Base-by-base conservation (phyloP, 305 asterid species). In the Monarda citriodora region DNA sequence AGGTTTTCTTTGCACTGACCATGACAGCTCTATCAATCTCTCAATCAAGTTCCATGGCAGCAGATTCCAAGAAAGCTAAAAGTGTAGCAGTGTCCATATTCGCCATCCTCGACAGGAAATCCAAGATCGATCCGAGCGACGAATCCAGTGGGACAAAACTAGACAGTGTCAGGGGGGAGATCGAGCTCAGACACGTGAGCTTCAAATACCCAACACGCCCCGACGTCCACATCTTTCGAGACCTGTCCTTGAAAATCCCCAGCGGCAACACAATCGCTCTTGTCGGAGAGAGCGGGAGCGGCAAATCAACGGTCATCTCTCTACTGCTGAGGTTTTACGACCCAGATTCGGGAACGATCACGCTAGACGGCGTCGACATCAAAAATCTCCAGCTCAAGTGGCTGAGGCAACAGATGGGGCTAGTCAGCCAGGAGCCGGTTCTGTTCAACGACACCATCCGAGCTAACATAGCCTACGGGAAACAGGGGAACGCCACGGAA, bases 391-490 rank as follows among this genome's bases (percentile, higher is more conserved):
- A 83, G n/a, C 51, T 89, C 64, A 87, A 75, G 65, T 89, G 96
- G 97, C 68, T 89, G 4, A 80, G 96, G 71, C 83, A 73, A 59
- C 97, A 82, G 70, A 84, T 84, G 85, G 99, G 99, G 1, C 55
- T 93, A 51, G 99, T 93, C 1, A 97, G 90, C 65, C 99, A 93
- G 65, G 97, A 90, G 76, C 99, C 97, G 0, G 99, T 86, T 2
- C 91, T 93, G 1, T 93, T 93, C 49, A 96, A 96, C 1, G 71
- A 95, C 4, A 85, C 83, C 74, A 87, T 93, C 29, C 81, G 85
- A 32, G 95, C 90, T 17, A 93, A 93, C 82, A 93, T 93, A 4
- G 95, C 92, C 2, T 87, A 93, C 16, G 97, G 97, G 2, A 87
- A 82, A 66, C 96, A 87, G 2, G 20, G 32, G 10, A 8, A 18